These are phyloP conservation scores for Amylocarpus encephaloides DNA, from an alignment of 2,329 filamentous ascomycete genomes.

Conservation along the genomic window DNA sequence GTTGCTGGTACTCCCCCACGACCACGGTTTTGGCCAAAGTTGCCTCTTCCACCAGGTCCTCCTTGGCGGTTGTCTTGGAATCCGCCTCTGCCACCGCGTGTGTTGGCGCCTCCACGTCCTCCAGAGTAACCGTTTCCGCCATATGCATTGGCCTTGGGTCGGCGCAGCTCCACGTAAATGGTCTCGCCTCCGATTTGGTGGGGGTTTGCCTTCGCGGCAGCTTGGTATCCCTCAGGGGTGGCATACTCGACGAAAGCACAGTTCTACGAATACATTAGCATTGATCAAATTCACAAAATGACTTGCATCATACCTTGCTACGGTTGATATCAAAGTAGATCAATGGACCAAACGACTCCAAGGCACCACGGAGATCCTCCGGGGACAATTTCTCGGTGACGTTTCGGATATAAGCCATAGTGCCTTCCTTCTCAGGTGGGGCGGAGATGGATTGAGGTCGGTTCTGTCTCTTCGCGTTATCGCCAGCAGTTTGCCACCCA, in stretches of 20 bases:
- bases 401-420: slow-evolving; percentile 90
- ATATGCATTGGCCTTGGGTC: slow-evolving; percentile 65
- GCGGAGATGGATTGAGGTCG: slow-evolving; percentile 61
- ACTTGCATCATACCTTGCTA: slow-evolving; percentile 66
- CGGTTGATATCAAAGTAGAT: slow-evolving; percentile 73
- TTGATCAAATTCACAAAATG: background rate
- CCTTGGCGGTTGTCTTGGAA: slow-evolving; percentile 51
- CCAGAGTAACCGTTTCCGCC: slow-evolving; percentile 62
- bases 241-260: slow-evolving; percentile 96
- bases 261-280: slow-evolving; percentile 53
- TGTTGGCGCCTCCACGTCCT: slow-evolving; percentile 53
- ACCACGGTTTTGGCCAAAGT: slow-evolving; percentile 48
- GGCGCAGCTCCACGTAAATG: slow-evolving; percentile 83
- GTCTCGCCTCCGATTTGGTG: slow-evolving; percentile 77
- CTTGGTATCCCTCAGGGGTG: slow-evolving; percentile 71
- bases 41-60: slow-evolving; percentile 24
- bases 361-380: slow-evolving; percentile 60
- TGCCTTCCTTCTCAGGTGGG: slow-evolving; percentile 64
- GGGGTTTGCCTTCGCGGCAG: slow-evolving; percentile 77
- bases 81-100: slow-evolving; percentile 62
- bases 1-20: slow-evolving; percentile 57
- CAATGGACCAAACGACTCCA: slow-evolving; percentile 67
- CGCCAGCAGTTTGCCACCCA: slow-evolving; percentile 83
- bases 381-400: slow-evolving; percentile 83
- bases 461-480: slow-evolving; percentile 78